A percentile compares a stretch with the other conserved stretches of the same genome.
These are phyloP conservation scores for Stylonectria norvegica DNA, from an alignment of 2,329 filamentous ascomycete species.

Conservation along the genomic window DNA sequence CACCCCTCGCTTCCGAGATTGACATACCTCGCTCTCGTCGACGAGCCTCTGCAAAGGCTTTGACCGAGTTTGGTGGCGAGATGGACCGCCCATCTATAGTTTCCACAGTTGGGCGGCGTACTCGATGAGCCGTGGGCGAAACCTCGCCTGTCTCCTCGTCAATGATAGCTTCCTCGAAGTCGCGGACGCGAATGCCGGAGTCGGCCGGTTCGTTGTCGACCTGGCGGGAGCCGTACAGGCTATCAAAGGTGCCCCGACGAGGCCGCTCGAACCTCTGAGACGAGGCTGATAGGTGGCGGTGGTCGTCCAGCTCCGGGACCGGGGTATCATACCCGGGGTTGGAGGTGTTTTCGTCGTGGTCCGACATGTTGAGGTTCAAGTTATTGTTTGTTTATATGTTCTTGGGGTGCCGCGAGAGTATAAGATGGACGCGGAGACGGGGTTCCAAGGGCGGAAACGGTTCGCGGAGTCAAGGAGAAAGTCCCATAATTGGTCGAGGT, in stretches of 20 bases:
- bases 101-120: slow-evolving; percentile 55
- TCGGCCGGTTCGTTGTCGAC: slow-evolving; percentile 36
- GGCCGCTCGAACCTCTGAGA: slow-evolving; percentile 58
- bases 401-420: no score
- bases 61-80: slow-evolving; percentile 94
- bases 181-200: slow-evolving; percentile 57
- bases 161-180: slow-evolving; percentile 82
- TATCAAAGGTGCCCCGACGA: slow-evolving; percentile 72
- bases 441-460: slow-evolving; percentile 15
- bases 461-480: slow-evolving; percentile 29
- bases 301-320: slow-evolving; percentile 81
- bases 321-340: slow-evolving; percentile 69
- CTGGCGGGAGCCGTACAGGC: slow-evolving; percentile 56
- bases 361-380: slow-evolving; percentile 54
- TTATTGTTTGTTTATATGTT: slow-evolving; percentile 7
- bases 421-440: slow-evolving; percentile 9
- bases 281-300: slow-evolving; percentile 65
- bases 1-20: slow-evolving; percentile 45
- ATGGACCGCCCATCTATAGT: slow-evolving; percentile 63
- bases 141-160: slow-evolving; percentile 65
- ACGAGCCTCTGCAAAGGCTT: slow-evolving; percentile 89
- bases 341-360: slow-evolving; percentile 57
- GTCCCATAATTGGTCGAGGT: slow-evolving; percentile 28
- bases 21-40: slow-evolving; percentile 74
- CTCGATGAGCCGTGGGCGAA: slow-evolving; percentile 42